Percentiles rank a stretch among this genome's conserved stretches.
phyloP scores from a whole-genome alignment of 352 stramenopile species.

The Pythium chondricola region DNA sequence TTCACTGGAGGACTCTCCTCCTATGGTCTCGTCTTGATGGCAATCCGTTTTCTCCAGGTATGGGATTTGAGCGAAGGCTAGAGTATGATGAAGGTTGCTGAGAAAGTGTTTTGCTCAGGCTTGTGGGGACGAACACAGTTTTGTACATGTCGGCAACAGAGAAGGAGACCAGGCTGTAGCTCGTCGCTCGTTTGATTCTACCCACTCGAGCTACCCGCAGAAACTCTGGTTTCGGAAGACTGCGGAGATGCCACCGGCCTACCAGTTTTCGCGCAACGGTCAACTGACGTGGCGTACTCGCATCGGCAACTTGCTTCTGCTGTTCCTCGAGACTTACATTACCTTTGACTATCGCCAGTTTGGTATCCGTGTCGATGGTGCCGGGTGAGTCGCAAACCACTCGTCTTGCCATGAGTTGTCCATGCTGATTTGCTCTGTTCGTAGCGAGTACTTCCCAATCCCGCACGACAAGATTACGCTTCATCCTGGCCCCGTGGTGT shows the following conservation, averaged over 20 bases:
- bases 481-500: conserved; percentile 33
- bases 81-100: too few relatives aligned
- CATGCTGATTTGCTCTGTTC: neutral
- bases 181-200: too few relatives aligned
- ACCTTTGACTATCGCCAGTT: conserved; percentile 81
- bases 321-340: conserved; percentile 82
- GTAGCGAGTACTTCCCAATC: conserved; percentile 70
- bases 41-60: conserved; percentile 92
- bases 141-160: too few relatives aligned
- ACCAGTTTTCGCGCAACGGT: conserved; percentile 60
- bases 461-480: conserved; percentile 32
- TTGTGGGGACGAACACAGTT: conserved; percentile 62
- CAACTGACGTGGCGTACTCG: conserved; percentile 58
- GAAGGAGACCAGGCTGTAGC: too few relatives aligned
- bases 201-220: too few relatives aligned
- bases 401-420: too few relatives aligned
- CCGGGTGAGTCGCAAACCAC: conserved; percentile 35
- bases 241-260: conserved; percentile 33
- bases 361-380: conserved; percentile 64
- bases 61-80: neutral
- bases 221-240: neutral
- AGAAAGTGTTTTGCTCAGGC: too few relatives aligned
- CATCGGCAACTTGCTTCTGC: conserved; percentile 64
- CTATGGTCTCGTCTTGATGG: conserved; percentile 94
- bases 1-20: conserved; percentile 95